Evolutionary conservation across 345 rosid genomes (phyloP), one percentile per base, ranked within the genome.

Genomic region (Syzygium grande): DNA sequence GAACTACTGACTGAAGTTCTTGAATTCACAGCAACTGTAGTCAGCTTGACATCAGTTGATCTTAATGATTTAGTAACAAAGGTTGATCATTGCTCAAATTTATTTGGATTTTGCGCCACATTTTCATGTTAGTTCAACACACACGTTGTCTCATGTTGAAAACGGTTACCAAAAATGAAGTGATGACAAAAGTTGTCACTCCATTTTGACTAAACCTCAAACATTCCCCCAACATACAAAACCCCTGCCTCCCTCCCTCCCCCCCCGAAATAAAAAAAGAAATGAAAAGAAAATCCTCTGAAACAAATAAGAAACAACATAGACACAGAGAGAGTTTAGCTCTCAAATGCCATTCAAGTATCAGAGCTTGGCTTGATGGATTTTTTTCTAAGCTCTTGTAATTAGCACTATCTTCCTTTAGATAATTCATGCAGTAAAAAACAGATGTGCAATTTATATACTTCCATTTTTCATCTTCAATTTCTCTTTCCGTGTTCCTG

Each of bases 1-100:
- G 98, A 94, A 91, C 91, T 94, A 89, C 84, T 95, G 83, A 87
- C 92, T 89, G 95, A 92, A 90, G 92, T 98, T 91, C 93, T 96
- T 87, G 94, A 95, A 88, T 98, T 95, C 87, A 86, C 94, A 88
- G 92, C 92, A 23, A 85, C 87, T 63, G 89, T 94, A 68, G 90
- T 93, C 91, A 88, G 94, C 90, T 90, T 94, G 92, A 95, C 93
- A 88, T 92, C 96, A 84, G 88, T 93, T 51, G 95, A 92, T 68
- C 86, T 92, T 87, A 93, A 84, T 92, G 96, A 93, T 89, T 89
- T 95, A 87, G 89, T 95, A 89, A 91, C 96, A 86, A 95, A 96
- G 99, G 99, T 98, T 92, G 87, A 77, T 52, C 84, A 41, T 13
- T 55, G 88, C 51, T 58, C 29, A 29, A 43, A 15, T 25, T 30